A percentile compares a stretch with the other conserved stretches of the same genome.
Conservation (phyloP, 495 filamentous ascomycete species). For the Aspergillus diversus region DNA sequence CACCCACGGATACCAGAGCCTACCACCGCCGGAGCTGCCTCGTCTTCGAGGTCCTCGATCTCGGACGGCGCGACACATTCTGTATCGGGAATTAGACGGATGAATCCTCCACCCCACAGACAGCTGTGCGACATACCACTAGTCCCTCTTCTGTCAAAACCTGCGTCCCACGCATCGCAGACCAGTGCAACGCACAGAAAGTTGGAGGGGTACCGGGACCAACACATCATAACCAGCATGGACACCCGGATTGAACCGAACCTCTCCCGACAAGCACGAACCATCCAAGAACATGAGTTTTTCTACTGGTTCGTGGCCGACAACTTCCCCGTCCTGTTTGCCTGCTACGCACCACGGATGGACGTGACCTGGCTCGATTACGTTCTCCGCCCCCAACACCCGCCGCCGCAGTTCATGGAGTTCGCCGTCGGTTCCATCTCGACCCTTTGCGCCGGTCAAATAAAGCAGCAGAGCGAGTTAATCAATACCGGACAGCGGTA, state of each 20-base stretch:
- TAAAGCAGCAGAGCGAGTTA: not conserved
- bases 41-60: too few relatives aligned
- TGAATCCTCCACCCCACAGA: not conserved
- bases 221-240: not conserved
- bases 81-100: too few relatives aligned
- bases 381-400: not conserved
- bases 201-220: too few relatives aligned
- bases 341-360: not conserved
- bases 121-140: not conserved
- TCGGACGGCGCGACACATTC: too few relatives aligned
- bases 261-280: not conserved
- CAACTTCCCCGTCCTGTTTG: not conserved
- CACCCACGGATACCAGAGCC: not conserved
- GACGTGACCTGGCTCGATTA: not conserved
- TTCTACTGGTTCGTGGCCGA: not conserved
- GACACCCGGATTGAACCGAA: not conserved
- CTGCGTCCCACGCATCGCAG: too few relatives aligned
- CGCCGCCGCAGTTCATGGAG: not conserved
- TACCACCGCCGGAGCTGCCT: not conserved
- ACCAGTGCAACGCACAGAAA: too few relatives aligned
- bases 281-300: not conserved
- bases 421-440: not conserved
- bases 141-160: not conserved
- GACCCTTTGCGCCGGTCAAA: not conserved
- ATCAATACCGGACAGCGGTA: not conserved